Conservation (phyloP, 805 yeast species). For the Schwanniomyces sp. region DNA sequence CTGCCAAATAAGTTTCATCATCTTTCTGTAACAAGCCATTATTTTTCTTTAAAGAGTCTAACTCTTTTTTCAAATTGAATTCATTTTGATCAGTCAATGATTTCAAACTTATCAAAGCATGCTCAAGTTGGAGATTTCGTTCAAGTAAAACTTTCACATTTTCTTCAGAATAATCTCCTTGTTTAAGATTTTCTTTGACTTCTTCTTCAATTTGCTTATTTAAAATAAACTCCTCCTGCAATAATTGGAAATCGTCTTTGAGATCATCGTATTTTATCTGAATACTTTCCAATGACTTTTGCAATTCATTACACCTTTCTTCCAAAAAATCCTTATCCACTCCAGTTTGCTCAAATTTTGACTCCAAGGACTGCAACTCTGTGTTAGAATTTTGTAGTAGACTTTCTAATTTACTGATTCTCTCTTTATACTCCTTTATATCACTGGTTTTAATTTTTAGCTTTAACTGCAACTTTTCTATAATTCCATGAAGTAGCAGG, state of each 20-base stretch:
- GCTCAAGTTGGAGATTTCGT: slow-evolving; percentile 40
- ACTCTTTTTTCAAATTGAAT: slow-evolving; percentile 15
- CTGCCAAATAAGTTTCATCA: neutral
- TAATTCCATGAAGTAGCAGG: neutral
- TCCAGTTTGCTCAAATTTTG: slow-evolving; percentile 24
- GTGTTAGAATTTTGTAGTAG: neutral
- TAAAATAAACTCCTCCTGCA: slow-evolving; percentile 36
- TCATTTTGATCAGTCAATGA: slow-evolving; percentile 25
- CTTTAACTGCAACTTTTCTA: slow-evolving; percentile 48
- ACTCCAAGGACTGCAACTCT: slow-evolving; percentile 13
- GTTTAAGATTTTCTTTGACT: slow-evolving; percentile 16
- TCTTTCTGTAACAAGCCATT: slow-evolving; percentile 1
- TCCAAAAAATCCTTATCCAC: slow-evolving; percentile 48
- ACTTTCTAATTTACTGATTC: slow-evolving; percentile 13
- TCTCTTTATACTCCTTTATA: slow-evolving; percentile 16
- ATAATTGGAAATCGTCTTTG: slow-evolving; percentile 25
- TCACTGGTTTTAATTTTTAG: slow-evolving; percentile 31
- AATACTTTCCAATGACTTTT: slow-evolving; percentile 20
- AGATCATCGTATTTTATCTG: slow-evolving; percentile 28
- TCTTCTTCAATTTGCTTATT: slow-evolving; percentile 38
- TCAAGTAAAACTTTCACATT: slow-evolving; percentile 23
- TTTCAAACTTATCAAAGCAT: slow-evolving; percentile 37
- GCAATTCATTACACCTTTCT: slow-evolving; percentile 30
- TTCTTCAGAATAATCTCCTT: slow-evolving; percentile 9
- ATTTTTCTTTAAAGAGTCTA: slow-evolving; percentile 10